Evolutionary conservation across 2,329 filamentous ascomycete genomes (phyloP).

Genomic region (Colletotrichum sp.): DNA sequence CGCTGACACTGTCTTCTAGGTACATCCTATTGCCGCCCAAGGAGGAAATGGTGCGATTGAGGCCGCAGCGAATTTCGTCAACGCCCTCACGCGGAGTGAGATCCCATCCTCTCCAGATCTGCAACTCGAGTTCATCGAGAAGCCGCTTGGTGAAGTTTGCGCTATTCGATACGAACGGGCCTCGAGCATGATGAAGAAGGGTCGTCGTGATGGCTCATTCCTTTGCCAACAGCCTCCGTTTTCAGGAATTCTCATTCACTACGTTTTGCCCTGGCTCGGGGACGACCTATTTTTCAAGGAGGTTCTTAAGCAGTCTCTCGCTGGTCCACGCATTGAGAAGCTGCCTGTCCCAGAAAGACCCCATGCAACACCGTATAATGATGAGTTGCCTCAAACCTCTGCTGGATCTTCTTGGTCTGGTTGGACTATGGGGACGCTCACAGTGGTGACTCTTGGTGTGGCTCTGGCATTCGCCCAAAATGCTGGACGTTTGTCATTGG

Average conservation of each 20-base stretch:
- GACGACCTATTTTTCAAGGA: neutral
- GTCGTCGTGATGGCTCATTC: neutral
- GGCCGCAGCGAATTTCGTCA: slow-evolving; percentile 24
- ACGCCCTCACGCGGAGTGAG: neutral
- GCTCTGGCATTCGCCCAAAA: neutral
- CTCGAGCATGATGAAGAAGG: neutral
- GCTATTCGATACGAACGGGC: neutral
- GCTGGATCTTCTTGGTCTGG: neutral
- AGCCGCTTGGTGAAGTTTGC: neutral
- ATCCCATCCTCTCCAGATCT: neutral
- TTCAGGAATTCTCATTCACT: neutral
- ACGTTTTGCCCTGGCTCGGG: neutral
- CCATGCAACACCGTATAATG: neutral
- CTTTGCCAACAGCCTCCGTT: neutral
- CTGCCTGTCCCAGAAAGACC: neutral
- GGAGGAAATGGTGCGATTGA: slow-evolving; percentile 31
- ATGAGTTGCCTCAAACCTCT: neutral
- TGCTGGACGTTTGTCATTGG: neutral
- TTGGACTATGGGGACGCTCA: neutral
- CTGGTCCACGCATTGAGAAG: neutral
- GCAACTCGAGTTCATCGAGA: neutral
- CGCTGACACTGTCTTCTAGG: neutral
- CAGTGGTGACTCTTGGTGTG: neutral
- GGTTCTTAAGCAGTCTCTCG: neutral
- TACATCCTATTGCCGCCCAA: slow-evolving; percentile 26